phyloP scores from a whole-genome alignment of 2,329 filamentous ascomycete species.

The Talaromyces sp. region DNA sequence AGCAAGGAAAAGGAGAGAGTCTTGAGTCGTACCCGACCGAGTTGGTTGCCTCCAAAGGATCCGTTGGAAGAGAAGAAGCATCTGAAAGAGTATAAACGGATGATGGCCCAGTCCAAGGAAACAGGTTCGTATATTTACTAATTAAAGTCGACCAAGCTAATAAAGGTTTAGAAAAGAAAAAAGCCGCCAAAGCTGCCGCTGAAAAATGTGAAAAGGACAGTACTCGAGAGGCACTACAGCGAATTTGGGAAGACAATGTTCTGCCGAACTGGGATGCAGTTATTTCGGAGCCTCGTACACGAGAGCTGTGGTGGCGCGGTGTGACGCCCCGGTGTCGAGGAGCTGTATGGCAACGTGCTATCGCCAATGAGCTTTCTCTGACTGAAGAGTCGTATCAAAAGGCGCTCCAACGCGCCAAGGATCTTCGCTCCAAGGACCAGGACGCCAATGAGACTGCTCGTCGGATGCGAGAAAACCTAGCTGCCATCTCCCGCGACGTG shows the following conservation, averaged over 20 bases:
- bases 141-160: background rate
- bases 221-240: slow-evolving; percentile 50
- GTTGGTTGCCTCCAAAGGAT: slow-evolving; percentile 65
- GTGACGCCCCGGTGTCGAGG: slow-evolving; percentile 54
- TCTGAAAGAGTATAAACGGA: slow-evolving; percentile 65
- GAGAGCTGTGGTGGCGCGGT: slow-evolving; percentile 63
- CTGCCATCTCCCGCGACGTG: slow-evolving; percentile 51
- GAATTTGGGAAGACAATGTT: slow-evolving; percentile 60
- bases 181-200: slow-evolving; percentile 44
- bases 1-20: slow-evolving; percentile 65
- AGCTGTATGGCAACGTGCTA: slow-evolving; percentile 55
- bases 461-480: slow-evolving; percentile 48
- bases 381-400: slow-evolving; percentile 53
- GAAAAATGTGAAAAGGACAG: slow-evolving; percentile 47
- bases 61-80: slow-evolving; percentile 88
- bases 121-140: slow-evolving; percentile 38
- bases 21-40: slow-evolving; percentile 62
- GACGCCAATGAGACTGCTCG: slow-evolving; percentile 40
- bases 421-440: slow-evolving; percentile 40
- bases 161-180: slow-evolving; percentile 43
- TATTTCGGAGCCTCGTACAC: slow-evolving; percentile 50
- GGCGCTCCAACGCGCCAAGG: slow-evolving; percentile 53
- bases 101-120: slow-evolving; percentile 61
- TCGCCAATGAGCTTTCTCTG: slow-evolving; percentile 59
- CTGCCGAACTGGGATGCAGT: slow-evolving; percentile 56